A percentile compares a stretch with the other conserved stretches of the same genome.
Conservation (phyloP, 2,329 filamentous ascomycete genomes). For the Claviceps purpurea region DNA sequence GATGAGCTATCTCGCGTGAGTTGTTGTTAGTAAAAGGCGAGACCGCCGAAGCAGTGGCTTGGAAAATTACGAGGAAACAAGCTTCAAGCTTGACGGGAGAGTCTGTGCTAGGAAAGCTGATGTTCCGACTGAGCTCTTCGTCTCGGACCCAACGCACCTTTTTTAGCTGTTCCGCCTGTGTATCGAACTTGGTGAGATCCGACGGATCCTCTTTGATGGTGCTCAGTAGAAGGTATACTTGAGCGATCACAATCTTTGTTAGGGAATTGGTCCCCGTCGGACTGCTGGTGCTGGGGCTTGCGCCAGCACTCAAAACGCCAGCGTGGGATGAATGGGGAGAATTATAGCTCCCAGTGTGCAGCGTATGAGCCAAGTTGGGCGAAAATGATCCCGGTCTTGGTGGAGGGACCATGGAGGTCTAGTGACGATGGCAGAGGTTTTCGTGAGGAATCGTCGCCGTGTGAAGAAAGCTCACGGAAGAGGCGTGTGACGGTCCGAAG, state of each 20-base stretch:
- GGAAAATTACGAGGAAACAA: not conserved
- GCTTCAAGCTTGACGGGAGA: not conserved
- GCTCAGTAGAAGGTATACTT: constrained; percentile 87
- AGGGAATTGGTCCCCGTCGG: constrained; percentile 53
- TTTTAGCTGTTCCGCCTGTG: constrained; percentile 79
- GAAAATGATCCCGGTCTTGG: constrained; percentile 52
- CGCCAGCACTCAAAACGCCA: constrained; percentile 44
- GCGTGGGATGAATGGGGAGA: constrained; percentile 44
- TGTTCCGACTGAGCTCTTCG: not conserved
- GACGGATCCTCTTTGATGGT: constrained; percentile 82
- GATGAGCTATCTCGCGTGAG: constrained; percentile 50
- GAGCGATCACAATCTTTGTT: constrained; percentile 86
- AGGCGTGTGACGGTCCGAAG: constrained; percentile 15
- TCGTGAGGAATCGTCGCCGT: constrained; percentile 22
- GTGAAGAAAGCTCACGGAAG: constrained; percentile 22
- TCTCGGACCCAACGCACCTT: constrained; percentile 48
- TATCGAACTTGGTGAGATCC: constrained; percentile 80
- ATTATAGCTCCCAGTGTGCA: constrained; percentile 42
- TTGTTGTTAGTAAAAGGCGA: constrained; percentile 10
- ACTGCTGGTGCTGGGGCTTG: constrained; percentile 48
- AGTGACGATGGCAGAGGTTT: constrained; percentile 18
- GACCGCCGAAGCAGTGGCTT: not conserved
- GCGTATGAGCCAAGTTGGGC: constrained; percentile 44
- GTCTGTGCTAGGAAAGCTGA: not conserved
- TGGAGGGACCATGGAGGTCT: constrained; percentile 44